phyloP scores from a whole-genome alignment of 768 basidiomycete genomes.

The Stropharia rugosoannulata region DNA sequence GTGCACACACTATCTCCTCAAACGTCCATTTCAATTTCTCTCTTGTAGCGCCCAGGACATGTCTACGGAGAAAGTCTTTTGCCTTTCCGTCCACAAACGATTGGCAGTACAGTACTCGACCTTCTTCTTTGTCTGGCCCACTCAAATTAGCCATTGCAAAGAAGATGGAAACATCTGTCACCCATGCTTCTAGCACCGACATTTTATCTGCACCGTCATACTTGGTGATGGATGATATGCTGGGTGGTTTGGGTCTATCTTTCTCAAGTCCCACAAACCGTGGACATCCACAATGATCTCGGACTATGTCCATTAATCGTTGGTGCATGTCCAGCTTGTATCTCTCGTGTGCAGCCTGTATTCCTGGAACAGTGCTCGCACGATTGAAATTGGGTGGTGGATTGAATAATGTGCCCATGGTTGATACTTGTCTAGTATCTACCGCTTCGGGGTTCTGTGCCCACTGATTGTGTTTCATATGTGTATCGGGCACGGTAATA shows the following conservation, averaged over 20 bases:
- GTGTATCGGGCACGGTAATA: too few relatives aligned
- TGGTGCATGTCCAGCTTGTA: background rate
- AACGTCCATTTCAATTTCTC: slow-evolving; percentile 1
- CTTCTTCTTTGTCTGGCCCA: slow-evolving; percentile 1
- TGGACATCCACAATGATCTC: background rate
- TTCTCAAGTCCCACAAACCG: background rate
- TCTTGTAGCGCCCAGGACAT: background rate
- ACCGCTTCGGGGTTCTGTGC: too few relatives aligned
- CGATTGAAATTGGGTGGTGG: background rate
- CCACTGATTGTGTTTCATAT: too few relatives aligned
- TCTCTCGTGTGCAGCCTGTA: background rate
- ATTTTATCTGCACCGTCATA: background rate
- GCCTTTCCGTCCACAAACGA: background rate
- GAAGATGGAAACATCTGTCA: background rate
- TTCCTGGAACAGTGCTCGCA: background rate
- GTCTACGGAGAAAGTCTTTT: background rate
- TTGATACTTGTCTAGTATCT: background rate
- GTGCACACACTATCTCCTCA: background rate
- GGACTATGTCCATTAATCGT: background rate
- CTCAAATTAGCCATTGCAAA: background rate
- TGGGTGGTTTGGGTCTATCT: background rate
- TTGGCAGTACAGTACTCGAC: background rate
- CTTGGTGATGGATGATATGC: background rate
- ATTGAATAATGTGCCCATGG: background rate
- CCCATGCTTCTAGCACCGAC: background rate